Percentiles rank a stretch among this genome's conserved stretches.
These are phyloP conservation scores for Ochetophila trinervis DNA, from an alignment of 306 rosid species.

Conservation along the genomic window DNA sequence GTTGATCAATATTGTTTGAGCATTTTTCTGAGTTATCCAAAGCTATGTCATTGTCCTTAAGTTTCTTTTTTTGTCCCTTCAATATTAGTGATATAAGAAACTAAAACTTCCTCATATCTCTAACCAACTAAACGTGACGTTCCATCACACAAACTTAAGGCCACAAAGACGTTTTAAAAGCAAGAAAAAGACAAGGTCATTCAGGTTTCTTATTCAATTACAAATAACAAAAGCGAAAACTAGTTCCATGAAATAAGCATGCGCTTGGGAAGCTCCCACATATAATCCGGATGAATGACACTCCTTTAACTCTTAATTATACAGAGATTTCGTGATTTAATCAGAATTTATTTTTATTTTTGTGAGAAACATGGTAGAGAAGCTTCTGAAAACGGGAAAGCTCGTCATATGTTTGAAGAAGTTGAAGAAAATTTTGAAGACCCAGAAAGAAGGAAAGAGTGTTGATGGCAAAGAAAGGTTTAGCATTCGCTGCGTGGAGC, in stretches of 20 bases:
- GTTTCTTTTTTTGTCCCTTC: no score
- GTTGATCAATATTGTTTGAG: no score
- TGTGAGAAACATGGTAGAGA: constrained; percentile 2
- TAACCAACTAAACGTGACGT: no score
- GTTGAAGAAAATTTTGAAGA: constrained; percentile 26
- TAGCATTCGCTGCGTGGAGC: constrained; percentile 33
- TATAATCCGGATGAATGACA: constrained; percentile 4
- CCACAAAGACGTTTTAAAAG: constrained; percentile 14
- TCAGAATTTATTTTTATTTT: neutral
- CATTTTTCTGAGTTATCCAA: no score
- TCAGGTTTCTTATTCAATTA: constrained; percentile 8
- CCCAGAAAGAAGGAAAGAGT: no score
- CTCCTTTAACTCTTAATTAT: neutral
- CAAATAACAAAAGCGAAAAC: constrained; percentile 12
- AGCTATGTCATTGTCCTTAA: no score
- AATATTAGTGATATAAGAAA: no score
- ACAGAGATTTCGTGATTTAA: neutral
- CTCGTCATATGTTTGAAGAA: constrained; percentile 19
- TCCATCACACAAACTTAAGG: neutral
- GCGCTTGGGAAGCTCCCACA: neutral
- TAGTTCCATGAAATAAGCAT: constrained; percentile 9
- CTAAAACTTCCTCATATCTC: no score
- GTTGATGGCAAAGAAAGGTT: no score
- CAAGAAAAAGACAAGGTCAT: constrained; percentile 10
- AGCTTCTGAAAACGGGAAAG: constrained; percentile 17